Conservation (phyloP, 768 basidiomycete genomes). For the Phaffia tasmanica region DNA sequence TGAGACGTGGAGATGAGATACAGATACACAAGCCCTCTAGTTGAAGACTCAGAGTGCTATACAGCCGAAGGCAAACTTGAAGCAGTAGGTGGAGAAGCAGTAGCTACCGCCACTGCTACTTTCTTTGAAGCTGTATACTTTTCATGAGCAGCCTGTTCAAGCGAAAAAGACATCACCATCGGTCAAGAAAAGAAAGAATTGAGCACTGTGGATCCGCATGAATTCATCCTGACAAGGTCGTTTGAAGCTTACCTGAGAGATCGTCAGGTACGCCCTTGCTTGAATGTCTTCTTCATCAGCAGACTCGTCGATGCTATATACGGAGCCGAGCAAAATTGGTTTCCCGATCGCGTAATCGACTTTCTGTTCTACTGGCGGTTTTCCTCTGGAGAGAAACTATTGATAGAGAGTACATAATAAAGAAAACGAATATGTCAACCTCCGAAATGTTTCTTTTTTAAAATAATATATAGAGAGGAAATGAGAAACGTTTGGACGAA, state of each 20-base stretch:
- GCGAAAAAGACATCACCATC: neutral
- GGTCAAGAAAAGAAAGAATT: neutral
- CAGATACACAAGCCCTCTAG: neutral
- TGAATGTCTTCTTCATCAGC: constrained; percentile 27
- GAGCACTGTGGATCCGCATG: neutral
- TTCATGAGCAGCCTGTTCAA: constrained; percentile 34
- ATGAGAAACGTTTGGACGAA: constrained; percentile 26
- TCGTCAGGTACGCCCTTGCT: constrained; percentile 36
- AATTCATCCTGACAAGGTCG: neutral
- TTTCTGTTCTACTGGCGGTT: neutral
- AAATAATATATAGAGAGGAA: neutral
- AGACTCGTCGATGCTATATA: no score
- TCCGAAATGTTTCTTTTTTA: neutral
- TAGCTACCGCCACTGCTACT: neutral
- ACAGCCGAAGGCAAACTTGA: neutral
- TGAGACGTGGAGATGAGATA: neutral
- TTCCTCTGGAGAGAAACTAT: neutral
- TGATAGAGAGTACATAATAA: neutral
- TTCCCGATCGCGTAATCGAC: neutral
- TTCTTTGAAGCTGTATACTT: constrained; percentile 31
- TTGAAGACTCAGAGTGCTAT: no score
- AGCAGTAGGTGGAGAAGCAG: neutral
- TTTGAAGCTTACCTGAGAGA: constrained; percentile 35
- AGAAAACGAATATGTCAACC: no score
- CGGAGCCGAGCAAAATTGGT: no score